These are phyloP conservation scores for Zygotorulaspora sp. DNA, from an alignment of 805 yeast species.

Conservation along the genomic window DNA sequence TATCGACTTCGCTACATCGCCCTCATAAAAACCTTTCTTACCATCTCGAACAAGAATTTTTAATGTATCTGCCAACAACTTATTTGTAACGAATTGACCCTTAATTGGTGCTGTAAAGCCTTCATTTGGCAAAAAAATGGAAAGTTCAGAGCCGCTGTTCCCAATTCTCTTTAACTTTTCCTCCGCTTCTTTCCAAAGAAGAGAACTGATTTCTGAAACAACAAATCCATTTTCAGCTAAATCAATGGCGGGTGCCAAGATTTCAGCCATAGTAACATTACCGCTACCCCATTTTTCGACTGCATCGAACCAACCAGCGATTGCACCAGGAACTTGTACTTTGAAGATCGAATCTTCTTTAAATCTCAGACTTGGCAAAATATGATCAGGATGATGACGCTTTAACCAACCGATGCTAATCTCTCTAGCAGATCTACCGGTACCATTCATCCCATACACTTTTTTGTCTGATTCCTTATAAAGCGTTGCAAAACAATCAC, in stretches of 20 bases:
- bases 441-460: constrained; percentile 68
- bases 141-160: constrained; percentile 6
- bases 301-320: constrained; percentile 76
- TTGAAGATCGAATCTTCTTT: constrained; percentile 5
- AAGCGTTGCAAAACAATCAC: constrained; percentile 62
- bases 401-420: constrained; percentile 44
- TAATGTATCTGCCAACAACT: constrained; percentile 49
- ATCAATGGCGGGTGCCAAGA: constrained; percentile 60
- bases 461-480: constrained; percentile 46
- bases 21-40: constrained; percentile 63
- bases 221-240: constrained; percentile 67
- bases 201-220: constrained; percentile 55
- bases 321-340: constrained; percentile 62
- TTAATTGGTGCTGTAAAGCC: constrained; percentile 46
- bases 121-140: constrained; percentile 38
- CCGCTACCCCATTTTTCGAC: constrained; percentile 70
- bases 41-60: constrained; percentile 52
- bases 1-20: constrained; percentile 63
- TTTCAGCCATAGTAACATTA: constrained; percentile 51
- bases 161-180: constrained; percentile 23
- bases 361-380: constrained; percentile 5
- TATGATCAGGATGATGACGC: constrained; percentile 29
- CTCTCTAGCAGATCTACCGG: constrained; percentile 59
- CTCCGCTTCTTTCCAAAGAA: constrained; percentile 44
- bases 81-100: constrained; percentile 56